Percentiles rank a stretch among this genome's conserved stretches.
phyloP scores from a whole-genome alignment of 345 rosid species.

The Moricandia moricandioides region DNA sequence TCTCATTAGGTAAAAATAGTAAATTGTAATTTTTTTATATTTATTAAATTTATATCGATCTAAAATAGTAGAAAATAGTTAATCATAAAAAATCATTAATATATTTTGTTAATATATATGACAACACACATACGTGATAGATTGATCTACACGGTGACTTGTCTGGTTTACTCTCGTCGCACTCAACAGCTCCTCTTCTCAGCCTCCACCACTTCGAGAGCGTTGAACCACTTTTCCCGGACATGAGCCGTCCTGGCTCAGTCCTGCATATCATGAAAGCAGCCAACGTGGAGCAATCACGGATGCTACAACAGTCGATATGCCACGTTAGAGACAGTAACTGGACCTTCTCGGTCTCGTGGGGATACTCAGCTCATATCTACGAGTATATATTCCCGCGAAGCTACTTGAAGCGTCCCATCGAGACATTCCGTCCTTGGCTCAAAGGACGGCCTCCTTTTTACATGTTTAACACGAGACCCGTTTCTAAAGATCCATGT shows the following conservation, averaged over 20 bases:
- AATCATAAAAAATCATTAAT: too few species aligned
- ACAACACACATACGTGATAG: constrained; percentile 29
- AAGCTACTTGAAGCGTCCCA: constrained; percentile 44
- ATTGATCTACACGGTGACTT: constrained; percentile 54
- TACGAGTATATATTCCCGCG: constrained; percentile 53
- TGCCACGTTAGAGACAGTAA: constrained; percentile 46
- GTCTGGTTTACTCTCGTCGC: constrained; percentile 62
- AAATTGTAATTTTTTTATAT: too few species aligned
- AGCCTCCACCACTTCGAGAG: constrained; percentile 57
- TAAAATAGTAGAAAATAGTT: too few species aligned
- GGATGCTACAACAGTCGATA: constrained; percentile 54
- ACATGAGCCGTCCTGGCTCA: constrained; percentile 43
- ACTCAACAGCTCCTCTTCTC: constrained; percentile 48
- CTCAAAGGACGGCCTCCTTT: constrained; percentile 22
- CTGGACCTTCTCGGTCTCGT: constrained; percentile 61
- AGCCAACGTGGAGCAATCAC: constrained; percentile 50
- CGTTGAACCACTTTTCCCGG: constrained; percentile 50
- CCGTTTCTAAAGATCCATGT: constrained; percentile 40
- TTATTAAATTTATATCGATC: too few species aligned
- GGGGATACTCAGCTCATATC: constrained; percentile 59
- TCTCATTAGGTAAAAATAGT: too few species aligned
- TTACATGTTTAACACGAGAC: constrained; percentile 54
- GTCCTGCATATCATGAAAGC: constrained; percentile 54
- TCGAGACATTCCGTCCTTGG: constrained; percentile 57
- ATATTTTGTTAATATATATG: too few species aligned